Conservation (phyloP, 129 eudicot species). For the Helichrysum umbraculigerum region DNA sequence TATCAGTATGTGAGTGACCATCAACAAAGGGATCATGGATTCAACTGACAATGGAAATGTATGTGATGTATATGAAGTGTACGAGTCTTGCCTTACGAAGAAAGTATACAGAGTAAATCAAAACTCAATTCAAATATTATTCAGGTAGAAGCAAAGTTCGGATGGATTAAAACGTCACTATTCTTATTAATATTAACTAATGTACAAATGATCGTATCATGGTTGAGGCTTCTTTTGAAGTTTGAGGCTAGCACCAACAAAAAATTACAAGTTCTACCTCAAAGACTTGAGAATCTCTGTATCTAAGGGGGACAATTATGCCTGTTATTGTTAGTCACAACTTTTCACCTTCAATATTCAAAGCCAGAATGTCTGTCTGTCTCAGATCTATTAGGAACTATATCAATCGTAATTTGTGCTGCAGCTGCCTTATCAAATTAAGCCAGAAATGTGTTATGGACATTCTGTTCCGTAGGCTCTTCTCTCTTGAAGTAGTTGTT, state of each 20-base stretch:
- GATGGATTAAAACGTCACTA: too few relatives aligned
- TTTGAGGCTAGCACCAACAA: background rate
- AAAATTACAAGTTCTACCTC: background rate
- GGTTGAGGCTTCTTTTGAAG: background rate
- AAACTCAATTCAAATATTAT: too few relatives aligned
- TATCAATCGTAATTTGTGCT: conserved; percentile 52
- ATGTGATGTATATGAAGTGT: too few relatives aligned
- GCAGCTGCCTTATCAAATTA: conserved; percentile 49
- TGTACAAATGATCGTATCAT: background rate
- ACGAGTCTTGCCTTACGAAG: too few relatives aligned
- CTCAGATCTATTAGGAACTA: background rate
- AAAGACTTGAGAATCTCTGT: background rate
- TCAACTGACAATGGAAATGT: too few relatives aligned
- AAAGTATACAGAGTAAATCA: too few relatives aligned
- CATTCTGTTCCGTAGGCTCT: conserved; percentile 52
- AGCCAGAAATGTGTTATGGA: conserved; percentile 50
- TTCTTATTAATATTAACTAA: background rate
- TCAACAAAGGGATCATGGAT: too few relatives aligned
- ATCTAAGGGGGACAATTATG: background rate
- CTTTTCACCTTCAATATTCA: background rate
- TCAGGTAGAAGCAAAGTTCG: too few relatives aligned
- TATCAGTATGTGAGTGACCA: too few relatives aligned
- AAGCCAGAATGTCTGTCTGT: background rate
- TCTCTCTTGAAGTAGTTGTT: conserved; percentile 34
- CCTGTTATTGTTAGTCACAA: background rate